Evolutionary conservation across 1,284 basidiomycete genomes (phyloP).

Genomic region (Cryptococcus wingfieldii): DNA sequence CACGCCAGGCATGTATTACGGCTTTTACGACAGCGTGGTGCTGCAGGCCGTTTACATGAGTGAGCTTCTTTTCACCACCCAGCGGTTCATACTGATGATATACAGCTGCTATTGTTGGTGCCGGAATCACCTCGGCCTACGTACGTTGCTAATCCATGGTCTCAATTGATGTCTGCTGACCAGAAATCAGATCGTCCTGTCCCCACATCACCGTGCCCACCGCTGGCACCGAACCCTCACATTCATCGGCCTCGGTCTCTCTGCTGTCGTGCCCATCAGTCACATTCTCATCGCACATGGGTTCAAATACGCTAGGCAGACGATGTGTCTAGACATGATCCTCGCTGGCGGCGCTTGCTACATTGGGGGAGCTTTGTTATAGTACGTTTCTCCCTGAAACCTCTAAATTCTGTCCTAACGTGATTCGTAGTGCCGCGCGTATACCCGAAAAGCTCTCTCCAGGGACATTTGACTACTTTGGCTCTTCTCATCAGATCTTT

Average conservation of each 20-base stretch:
- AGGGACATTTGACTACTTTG: constrained; percentile 74
- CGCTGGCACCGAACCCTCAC: constrained; percentile 71
- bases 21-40: constrained; percentile 41
- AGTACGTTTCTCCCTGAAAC: constrained; percentile 57
- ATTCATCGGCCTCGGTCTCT: constrained; percentile 75
- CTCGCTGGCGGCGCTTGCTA: constrained; percentile 63
- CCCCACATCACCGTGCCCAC: constrained; percentile 70
- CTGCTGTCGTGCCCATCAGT: constrained; percentile 64
- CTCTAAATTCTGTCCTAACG: background rate
- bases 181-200: constrained; percentile 63
- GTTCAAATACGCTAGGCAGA: constrained; percentile 54
- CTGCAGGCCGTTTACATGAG: constrained; percentile 50
- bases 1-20: constrained; percentile 58
- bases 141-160: constrained; percentile 14
- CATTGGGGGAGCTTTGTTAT: constrained; percentile 70
- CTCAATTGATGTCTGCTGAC: background rate
- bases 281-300: constrained; percentile 65
- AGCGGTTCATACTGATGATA: background rate
- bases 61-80: constrained; percentile 46
- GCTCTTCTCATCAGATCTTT: constrained; percentile 77
- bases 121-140: constrained; percentile 28
- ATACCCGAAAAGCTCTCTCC: constrained; percentile 74
- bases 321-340: constrained; percentile 68
- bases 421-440: constrained; percentile 62
- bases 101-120: constrained; percentile 25